phyloP scores from a whole-genome alignment of 306 rosid species.

The Cucumis melo region DNA sequence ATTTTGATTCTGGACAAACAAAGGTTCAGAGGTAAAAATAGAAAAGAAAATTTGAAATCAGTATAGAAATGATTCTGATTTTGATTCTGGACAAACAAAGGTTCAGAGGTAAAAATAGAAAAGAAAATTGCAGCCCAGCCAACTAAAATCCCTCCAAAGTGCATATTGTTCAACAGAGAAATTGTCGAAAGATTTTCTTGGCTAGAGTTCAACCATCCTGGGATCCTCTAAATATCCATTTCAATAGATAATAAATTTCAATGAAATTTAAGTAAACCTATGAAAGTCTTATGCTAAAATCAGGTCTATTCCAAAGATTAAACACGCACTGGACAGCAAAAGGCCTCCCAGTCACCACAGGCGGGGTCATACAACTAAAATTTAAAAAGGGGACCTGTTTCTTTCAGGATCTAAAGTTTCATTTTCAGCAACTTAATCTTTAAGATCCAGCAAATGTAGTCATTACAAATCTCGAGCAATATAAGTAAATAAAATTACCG shows the following conservation, averaged over 20 bases:
- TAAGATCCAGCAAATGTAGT: not conserved
- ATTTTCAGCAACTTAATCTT: not conserved
- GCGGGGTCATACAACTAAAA: not conserved
- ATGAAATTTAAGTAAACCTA: not conserved
- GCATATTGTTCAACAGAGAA: not conserved
- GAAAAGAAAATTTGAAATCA: not conserved
- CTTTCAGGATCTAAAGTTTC: not conserved
- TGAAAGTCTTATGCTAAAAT: not conserved
- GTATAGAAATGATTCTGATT: not conserved
- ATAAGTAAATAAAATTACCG: constrained; percentile 27
- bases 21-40: not conserved
- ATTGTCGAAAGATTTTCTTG: not conserved
- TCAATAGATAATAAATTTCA: not conserved
- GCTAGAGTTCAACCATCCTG: not conserved
- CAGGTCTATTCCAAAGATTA: not conserved
- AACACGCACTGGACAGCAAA: not conserved
- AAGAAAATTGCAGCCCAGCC: not conserved
- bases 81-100: not conserved
- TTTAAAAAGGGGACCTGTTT: not conserved
- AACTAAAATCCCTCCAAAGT: not conserved
- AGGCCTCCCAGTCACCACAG: not conserved
- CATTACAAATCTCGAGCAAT: not conserved
- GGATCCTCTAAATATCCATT: not conserved
- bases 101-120: not conserved
- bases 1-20: not conserved